These are phyloP conservation scores for Spergularia marina DNA, from an alignment of 148 eudicot genomes.

Conservation along the genomic window DNA sequence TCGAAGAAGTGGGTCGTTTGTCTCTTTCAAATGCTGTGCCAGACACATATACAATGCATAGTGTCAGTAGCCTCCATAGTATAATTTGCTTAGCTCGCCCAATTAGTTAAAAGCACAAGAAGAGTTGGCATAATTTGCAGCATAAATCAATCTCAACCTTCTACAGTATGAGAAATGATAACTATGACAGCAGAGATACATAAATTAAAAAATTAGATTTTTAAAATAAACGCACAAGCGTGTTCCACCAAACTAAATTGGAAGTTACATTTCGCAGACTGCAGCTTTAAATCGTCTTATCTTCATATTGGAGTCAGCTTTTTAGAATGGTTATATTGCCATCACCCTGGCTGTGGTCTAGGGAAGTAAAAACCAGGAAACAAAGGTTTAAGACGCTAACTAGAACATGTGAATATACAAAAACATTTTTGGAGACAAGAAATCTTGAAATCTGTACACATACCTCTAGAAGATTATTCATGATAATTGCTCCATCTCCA, in stretches of 20 bases:
- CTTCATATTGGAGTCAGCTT: no score
- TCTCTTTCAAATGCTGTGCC: constrained; percentile 57
- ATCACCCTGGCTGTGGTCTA: no score
- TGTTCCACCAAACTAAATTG: no score
- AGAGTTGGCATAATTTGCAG: background rate
- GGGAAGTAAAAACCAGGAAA: background rate
- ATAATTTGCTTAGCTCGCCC: background rate
- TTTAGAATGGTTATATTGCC: no score
- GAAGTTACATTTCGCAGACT: no score
- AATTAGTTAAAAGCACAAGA: background rate
- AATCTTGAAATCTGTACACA: constrained; percentile 1
- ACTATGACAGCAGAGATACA: no score
- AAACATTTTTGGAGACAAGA: background rate
- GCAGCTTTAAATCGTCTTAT: no score
- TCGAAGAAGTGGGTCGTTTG: constrained; percentile 39
- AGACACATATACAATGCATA: constrained; percentile 15
- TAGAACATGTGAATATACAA: background rate
- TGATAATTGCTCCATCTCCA: constrained; percentile 78
- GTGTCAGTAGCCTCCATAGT: background rate
- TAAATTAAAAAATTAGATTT: no score
- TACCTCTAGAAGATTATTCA: constrained; percentile 78
- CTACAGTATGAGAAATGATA: background rate
- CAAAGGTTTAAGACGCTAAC: background rate
- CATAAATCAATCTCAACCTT: background rate
- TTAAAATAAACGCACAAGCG: no score